Conservation (phyloP, 768 basidiomycete species). For the button mushroom (Agaricus bisporus) region DNA sequence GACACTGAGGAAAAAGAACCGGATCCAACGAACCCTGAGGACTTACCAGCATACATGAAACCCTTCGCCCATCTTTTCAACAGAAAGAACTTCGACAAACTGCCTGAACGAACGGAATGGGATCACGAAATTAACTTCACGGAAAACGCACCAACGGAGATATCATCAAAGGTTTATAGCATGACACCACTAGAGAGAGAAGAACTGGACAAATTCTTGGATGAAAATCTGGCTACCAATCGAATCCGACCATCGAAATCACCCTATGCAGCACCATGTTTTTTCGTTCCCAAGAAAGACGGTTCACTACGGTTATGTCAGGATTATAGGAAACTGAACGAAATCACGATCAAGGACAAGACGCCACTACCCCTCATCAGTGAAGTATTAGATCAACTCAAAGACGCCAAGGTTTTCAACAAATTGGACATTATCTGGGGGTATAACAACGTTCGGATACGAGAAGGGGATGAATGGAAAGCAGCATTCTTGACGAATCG, state of each 20-base stretch:
- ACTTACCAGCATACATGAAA: no score
- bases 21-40: no score
- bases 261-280: conserved; percentile 8
- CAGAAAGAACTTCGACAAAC: no score
- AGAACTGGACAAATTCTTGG: conserved; percentile 11
- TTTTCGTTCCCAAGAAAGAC: conserved; percentile 21
- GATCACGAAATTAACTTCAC: no score
- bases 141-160: no score
- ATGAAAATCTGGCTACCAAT: conserved; percentile 19
- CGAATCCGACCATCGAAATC: conserved; percentile 24
- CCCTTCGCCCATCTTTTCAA: no score
- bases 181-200: no score
- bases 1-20: no score
- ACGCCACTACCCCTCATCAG: conserved; percentile 26
- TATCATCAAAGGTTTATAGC: no score
- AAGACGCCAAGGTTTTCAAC: conserved; percentile 3
- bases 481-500: conserved; percentile 18
- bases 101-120: no score
- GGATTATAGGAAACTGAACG: conserved; percentile 26
- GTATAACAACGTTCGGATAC: conserved; percentile 32
- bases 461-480: conserved; percentile 36
- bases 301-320: conserved; percentile 16
- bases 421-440: conserved; percentile 8
- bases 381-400: conserved; percentile 5
- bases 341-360: conserved; percentile 22